phyloP scores from a whole-genome alignment of 73 alveolate genomes.

The Effrenium voratum region DNA sequence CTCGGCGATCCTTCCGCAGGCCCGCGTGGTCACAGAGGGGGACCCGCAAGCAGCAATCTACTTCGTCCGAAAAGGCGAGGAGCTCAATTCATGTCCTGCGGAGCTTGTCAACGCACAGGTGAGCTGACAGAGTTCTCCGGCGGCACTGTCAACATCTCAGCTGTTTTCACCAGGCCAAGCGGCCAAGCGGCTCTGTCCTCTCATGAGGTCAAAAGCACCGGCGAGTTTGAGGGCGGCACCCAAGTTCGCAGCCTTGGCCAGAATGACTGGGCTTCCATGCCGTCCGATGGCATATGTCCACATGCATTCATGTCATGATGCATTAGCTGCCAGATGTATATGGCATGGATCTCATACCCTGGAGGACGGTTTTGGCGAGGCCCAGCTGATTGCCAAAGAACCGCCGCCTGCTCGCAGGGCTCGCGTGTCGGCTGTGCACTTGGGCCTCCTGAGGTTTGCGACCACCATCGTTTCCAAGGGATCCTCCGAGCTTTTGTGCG shows the following conservation, averaged over 20 bases:
- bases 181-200: not conserved
- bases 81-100: not conserved
- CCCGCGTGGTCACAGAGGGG: constrained; percentile 90
- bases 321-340: not conserved
- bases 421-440: not conserved
- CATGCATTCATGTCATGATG: not conserved
- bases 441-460: constrained; percentile 30
- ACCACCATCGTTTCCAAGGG: constrained; percentile 75
- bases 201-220: constrained; percentile 65
- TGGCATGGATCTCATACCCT: too few species aligned
- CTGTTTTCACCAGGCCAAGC: not conserved
- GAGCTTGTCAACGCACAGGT: not conserved
- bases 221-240: constrained; percentile 71
- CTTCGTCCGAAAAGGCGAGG: constrained; percentile 80
- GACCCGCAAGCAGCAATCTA: constrained; percentile 74
- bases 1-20: not conserved
- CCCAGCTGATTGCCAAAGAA: constrained; percentile 71
- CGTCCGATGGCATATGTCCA: not conserved
- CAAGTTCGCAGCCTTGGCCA: constrained; percentile 76
- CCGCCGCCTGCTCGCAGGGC: constrained; percentile 42
- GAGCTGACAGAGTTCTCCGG: constrained; percentile 70
- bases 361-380: constrained; percentile 64
- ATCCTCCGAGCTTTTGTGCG: constrained; percentile 60
- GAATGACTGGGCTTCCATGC: constrained; percentile 3
- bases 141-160: constrained; percentile 35